Evolutionary conservation across 768 basidiomycete genomes (phyloP).

Genomic region (Xanthoconium stramineum): DNA sequence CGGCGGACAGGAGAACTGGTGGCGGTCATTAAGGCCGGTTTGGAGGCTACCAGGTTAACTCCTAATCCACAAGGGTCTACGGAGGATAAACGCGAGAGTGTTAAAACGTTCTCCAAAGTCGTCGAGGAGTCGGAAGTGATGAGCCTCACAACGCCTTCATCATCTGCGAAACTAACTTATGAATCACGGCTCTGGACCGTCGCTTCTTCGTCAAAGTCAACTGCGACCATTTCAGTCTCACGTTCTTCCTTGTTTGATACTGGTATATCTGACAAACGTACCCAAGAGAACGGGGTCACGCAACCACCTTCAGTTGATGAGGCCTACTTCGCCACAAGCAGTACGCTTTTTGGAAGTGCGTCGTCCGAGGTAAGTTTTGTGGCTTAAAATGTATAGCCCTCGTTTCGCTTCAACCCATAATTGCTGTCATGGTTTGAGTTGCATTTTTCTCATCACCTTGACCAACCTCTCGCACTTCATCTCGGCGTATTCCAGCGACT

Average conservation of each 20-base stretch:
- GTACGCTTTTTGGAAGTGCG: constrained; percentile 44
- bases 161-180: neutral
- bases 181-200: constrained; percentile 24
- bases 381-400: constrained; percentile 7
- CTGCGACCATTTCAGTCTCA: constrained; percentile 11
- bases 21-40: constrained; percentile 53
- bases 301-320: neutral
- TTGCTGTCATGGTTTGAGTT: neutral
- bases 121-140: constrained; percentile 3
- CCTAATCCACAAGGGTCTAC: neutral
- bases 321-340: constrained; percentile 31
- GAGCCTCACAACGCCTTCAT: constrained; percentile 10
- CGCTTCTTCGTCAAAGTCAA: neutral
- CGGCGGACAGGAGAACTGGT: constrained; percentile 62
- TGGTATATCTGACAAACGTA: constrained; percentile 2
- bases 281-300: neutral
- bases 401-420: neutral
- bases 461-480: neutral
- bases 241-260: constrained; percentile 26
- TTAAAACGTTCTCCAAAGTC: neutral
- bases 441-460: neutral
- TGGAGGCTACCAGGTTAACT: constrained; percentile 24
- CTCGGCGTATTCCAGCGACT: neutral
- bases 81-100: neutral
- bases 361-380: constrained; percentile 13